phyloP scores from a whole-genome alignment of 1,284 basidiomycete genomes.

The Prillingera fragicola region DNA sequence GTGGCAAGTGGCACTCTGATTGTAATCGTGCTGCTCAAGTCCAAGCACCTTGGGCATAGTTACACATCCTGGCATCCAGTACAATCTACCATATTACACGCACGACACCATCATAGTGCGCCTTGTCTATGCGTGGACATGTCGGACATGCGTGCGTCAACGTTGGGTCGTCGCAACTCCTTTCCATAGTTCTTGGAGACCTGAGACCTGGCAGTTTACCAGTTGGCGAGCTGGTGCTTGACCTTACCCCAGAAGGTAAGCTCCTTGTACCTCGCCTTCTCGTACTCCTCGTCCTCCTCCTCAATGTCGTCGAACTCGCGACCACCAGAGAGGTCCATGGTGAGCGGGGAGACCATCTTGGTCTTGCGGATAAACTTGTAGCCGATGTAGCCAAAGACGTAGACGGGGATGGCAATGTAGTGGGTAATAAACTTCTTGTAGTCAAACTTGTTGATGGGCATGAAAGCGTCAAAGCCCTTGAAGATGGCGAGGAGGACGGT shows the following conservation, averaged over 20 bases:
- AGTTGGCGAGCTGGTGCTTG: constrained; percentile 39
- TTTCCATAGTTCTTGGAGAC: too few species aligned
- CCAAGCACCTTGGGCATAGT: too few species aligned
- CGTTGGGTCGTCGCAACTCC: too few species aligned
- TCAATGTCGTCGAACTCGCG: constrained; percentile 64
- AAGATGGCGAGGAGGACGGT: constrained; percentile 62
- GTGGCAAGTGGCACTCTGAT: too few species aligned
- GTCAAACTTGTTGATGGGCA: constrained; percentile 35
- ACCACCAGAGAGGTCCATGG: constrained; percentile 63
- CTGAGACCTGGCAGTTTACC: too few species aligned
- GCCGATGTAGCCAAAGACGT: constrained; percentile 56
- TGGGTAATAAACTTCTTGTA: constrained; percentile 60
- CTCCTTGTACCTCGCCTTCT: constrained; percentile 25
- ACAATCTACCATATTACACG: too few species aligned
- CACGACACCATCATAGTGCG: too few species aligned
- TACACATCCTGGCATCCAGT: too few species aligned
- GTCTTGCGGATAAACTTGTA: constrained; percentile 59
- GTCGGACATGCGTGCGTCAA: too few species aligned
- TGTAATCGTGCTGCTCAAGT: too few species aligned
- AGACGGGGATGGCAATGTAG: constrained; percentile 49
- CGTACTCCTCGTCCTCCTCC: constrained; percentile 37
- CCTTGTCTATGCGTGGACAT: too few species aligned
- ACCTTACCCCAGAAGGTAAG: constrained; percentile 36
- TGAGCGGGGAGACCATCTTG: constrained; percentile 51
- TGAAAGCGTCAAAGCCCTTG: constrained; percentile 62